These are phyloP conservation scores for Aechmea fasciata DNA, from an alignment of 176 grass and related monocot species.

Conservation along the genomic window DNA sequence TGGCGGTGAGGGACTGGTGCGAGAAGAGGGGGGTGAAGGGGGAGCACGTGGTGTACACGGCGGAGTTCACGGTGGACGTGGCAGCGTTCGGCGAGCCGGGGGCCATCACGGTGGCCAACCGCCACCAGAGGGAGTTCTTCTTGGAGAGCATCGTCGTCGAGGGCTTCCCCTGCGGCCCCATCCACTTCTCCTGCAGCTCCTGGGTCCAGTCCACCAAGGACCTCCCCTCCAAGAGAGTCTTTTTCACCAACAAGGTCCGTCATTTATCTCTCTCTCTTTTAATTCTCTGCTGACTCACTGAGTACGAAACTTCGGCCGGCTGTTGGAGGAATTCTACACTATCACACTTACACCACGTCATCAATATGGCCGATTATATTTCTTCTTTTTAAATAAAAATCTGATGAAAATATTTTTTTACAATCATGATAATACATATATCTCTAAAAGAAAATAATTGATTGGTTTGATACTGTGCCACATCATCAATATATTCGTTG, in stretches of 20 bases:
- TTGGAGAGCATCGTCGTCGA: constrained; percentile 79
- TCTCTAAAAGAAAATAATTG: no score
- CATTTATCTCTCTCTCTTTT: no score
- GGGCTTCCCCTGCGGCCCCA: constrained; percentile 48
- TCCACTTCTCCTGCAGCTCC: constrained; percentile 80
- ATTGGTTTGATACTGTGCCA: no score
- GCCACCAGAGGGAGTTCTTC: constrained; percentile 86
- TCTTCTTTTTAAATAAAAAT: no score
- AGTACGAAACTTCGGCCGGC: no score
- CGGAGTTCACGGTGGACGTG: constrained; percentile 64
- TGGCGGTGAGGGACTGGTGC: constrained; percentile 76
- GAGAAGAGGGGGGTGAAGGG: constrained; percentile 62
- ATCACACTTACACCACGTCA: no score
- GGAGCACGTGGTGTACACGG: constrained; percentile 77
- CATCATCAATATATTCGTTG: no score
- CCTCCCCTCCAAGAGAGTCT: constrained; percentile 52
- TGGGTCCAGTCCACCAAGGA: constrained; percentile 82
- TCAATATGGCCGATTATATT: no score
- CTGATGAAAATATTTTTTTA: no score
- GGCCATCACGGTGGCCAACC: constrained; percentile 58
- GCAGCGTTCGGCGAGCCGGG: constrained; percentile 64
- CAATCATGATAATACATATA: no score
- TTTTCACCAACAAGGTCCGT: constrained; percentile 89
- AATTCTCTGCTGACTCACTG: no score
- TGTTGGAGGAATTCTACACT: no score